Percentiles rank a stretch among this genome's conserved stretches.
These are phyloP conservation scores for Astrothelium macrocarpum DNA, from an alignment of 495 filamentous ascomycete species.

Conservation along the genomic window DNA sequence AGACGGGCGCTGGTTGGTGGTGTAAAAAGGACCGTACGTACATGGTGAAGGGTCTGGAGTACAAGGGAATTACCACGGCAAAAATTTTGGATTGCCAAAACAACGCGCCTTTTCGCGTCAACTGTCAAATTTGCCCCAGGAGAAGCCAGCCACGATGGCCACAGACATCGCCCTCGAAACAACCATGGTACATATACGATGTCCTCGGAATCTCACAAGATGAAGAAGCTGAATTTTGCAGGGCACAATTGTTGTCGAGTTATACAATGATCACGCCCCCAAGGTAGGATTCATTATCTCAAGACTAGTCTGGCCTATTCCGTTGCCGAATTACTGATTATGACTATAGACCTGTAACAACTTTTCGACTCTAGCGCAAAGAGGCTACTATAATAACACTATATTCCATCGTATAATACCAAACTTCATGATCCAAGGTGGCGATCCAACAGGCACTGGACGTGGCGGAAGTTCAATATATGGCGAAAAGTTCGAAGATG, in stretches of 20 bases:
- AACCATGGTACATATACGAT: slow-evolving; percentile 52
- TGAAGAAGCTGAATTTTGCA: slow-evolving; percentile 25
- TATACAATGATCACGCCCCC: slow-evolving; percentile 74
- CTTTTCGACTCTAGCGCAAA: slow-evolving; percentile 65
- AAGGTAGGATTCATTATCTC: slow-evolving; percentile 37
- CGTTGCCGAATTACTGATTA: slow-evolving; percentile 16
- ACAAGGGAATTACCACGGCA: neutral
- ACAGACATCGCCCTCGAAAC: slow-evolving; percentile 71
- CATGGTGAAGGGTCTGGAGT: neutral
- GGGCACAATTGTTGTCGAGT: slow-evolving; percentile 80
- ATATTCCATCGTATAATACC: slow-evolving; percentile 93
- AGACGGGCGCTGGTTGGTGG: too few species aligned
- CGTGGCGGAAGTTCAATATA: slow-evolving; percentile 85
- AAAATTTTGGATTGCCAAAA: neutral
- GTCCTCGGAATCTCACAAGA: slow-evolving; percentile 1
- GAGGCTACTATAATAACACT: slow-evolving; percentile 78
- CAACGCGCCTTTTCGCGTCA: neutral
- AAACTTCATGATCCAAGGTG: slow-evolving; percentile 94
- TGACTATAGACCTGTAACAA: slow-evolving; percentile 62
- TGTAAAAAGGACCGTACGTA: neutral
- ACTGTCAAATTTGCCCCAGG: neutral
- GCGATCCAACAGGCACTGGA: slow-evolving; percentile 92
- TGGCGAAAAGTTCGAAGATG: slow-evolving; percentile 91
- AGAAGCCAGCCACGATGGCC: slow-evolving; percentile 45
- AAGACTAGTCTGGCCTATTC: neutral